Evolutionary conservation across 768 basidiomycete genomes (phyloP).

Genomic region (Infundibulicybe gibba): DNA sequence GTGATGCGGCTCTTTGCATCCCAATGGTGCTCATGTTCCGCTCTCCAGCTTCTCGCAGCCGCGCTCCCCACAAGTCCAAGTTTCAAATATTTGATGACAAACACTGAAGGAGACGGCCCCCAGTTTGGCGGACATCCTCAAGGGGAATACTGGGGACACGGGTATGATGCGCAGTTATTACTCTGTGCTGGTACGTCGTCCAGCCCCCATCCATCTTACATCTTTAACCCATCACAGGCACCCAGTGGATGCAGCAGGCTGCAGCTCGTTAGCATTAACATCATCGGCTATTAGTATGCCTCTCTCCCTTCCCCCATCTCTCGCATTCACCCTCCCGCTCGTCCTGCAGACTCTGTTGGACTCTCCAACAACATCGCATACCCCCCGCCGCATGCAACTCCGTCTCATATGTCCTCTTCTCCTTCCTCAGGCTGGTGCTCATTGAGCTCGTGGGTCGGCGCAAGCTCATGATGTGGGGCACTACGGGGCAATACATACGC

Average conservation of each 20-base stretch:
- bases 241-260: constrained; percentile 53
- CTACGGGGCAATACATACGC: constrained; percentile 44
- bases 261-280: constrained; percentile 48
- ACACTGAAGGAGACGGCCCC: constrained; percentile 35
- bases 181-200: constrained; percentile 34
- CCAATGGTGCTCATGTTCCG: too few relatives aligned
- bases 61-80: too few relatives aligned
- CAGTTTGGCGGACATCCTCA: constrained; percentile 36
- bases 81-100: too few relatives aligned
- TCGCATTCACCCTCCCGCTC: constrained; percentile 26
- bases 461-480: constrained; percentile 52
- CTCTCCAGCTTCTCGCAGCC: too few relatives aligned
- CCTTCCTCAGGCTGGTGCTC: constrained; percentile 39
- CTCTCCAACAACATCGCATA: constrained; percentile 45
- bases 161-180: constrained; percentile 40
- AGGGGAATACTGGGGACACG: constrained; percentile 36
- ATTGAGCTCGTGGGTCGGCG: constrained; percentile 47
- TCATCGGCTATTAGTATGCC: constrained; percentile 48
- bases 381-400: constrained; percentile 51
- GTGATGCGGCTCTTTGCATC: too few relatives aligned
- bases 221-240: constrained; percentile 21
- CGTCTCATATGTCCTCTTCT: constrained; percentile 44
- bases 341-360: constrained; percentile 48
- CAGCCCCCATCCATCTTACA: background rate
- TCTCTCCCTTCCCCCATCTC: background rate